Percentiles rank a stretch among this genome's conserved stretches.
Conservation (phyloP, 139 green algal genomes). For the Haematococcus lacustris region DNA sequence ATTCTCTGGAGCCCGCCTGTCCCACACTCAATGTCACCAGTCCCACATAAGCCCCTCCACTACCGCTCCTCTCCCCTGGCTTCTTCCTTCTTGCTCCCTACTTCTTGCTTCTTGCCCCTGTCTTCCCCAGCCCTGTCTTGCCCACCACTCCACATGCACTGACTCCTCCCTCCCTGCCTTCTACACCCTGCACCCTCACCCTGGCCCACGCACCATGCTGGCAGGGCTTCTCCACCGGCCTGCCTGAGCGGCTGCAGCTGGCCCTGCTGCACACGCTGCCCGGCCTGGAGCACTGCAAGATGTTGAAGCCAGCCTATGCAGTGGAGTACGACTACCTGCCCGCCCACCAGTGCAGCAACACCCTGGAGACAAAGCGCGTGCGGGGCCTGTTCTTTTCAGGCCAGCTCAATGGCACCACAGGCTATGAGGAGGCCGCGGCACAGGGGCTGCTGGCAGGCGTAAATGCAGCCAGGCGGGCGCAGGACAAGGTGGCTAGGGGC, state of each 20-base stretch:
- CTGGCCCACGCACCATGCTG: too few species aligned
- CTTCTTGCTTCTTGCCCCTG: too few species aligned
- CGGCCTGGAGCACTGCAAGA: constrained; percentile 73
- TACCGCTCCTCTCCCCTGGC: too few species aligned
- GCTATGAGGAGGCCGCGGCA: constrained; percentile 92
- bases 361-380: constrained; percentile 88
- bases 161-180: too few species aligned
- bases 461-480: constrained; percentile 76
- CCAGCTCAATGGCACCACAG: constrained; percentile 97
- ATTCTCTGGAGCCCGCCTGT: too few species aligned
- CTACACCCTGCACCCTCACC: too few species aligned
- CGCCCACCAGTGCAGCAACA: constrained; percentile 76
- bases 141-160: too few species aligned
- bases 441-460: constrained; percentile 88
- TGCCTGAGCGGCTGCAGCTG: constrained; percentile 90
- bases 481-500: constrained; percentile 9
- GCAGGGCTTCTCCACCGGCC: constrained; percentile 75
- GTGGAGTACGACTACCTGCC: constrained; percentile 99
- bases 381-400: constrained; percentile 90
- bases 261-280: constrained; percentile 88
- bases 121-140: too few species aligned
- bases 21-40: too few species aligned
- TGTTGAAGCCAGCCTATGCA: constrained; percentile 92
- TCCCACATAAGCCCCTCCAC: too few species aligned
- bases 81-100: too few species aligned